Base-by-base conservation (phyloP, 805 yeast genomes). In the Hanseniaspora mollemarum region DNA sequence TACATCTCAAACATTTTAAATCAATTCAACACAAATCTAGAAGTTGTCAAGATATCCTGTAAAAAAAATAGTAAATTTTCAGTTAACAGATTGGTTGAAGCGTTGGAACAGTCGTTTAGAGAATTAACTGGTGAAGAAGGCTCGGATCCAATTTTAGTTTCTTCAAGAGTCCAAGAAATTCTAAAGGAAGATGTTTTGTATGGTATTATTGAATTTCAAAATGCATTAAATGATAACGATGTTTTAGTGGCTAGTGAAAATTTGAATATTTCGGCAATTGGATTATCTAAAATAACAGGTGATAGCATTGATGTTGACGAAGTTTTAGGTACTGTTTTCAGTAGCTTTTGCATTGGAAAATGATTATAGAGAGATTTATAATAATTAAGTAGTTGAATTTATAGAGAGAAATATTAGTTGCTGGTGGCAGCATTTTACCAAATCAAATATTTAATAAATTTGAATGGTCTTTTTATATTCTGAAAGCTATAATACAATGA, bases 291-390 rank as follows among this genome's bases (percentile, higher is more conserved):
- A 59, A 83, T 92, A 24, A 88, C 96, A 0, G 98, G 97, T 1
- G 83, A 84, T 36, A 76, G 86, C 0, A 78, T 90, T 13, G 95
- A 94, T 0, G 73, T 88, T 0, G 96, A 92, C 58, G 97, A 92
- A 60, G 79, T 92, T 0, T 68, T 92, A 4, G 96, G 92, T 0
- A 90, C 85, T 1, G 92, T 92, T 0, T 92, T 92, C 61, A 80
- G 95, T 2, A 83, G 79, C 54, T 92, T 92, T 62, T 92, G 98
- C 64, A 87, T 92, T 21, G 98, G 98, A 0, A 90, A 90, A 64
- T 90, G 67, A 39, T 13, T n/a, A 32, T n/a, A 32, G 10, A n/a
- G n/a, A n/a, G n/a, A n/a, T n/a, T n/a, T n/a, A n/a, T n/a, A n/a
- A n/a, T n/a, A n/a, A n/a, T n/a, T n/a, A n/a, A n/a, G n/a, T n/a